Evolutionary conservation across 352 stramenopile genomes (phyloP).

Genomic region (Thalassiosira sp.): DNA sequence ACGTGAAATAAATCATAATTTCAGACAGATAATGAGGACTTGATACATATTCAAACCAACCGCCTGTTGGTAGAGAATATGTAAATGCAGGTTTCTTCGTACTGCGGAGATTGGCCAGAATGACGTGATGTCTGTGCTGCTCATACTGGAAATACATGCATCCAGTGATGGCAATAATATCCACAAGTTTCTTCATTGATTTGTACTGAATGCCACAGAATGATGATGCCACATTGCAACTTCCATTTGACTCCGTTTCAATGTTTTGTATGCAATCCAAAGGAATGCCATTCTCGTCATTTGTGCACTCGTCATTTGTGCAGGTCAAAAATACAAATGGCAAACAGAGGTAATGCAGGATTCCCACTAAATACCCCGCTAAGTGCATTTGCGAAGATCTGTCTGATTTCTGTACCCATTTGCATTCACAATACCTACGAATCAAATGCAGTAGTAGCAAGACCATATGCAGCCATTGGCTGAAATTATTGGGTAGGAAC

Average conservation of each 20-base stretch:
- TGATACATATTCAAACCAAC: constrained; percentile 40
- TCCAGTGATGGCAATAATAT: constrained; percentile 14
- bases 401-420: constrained; percentile 31
- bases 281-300: background rate
- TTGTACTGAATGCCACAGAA: background rate
- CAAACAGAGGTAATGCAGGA: constrained; percentile 41
- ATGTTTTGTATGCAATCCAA: background rate
- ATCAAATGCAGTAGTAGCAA: constrained; percentile 30
- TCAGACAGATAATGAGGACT: constrained; percentile 49
- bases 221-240: background rate
- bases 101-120: constrained; percentile 25
- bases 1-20: constrained; percentile 48
- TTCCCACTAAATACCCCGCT: constrained; percentile 34
- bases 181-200: constrained; percentile 2
- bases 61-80: constrained; percentile 28
- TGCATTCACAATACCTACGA: constrained; percentile 35
- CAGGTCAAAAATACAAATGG: constrained; percentile 34
- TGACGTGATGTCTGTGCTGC: constrained; percentile 39
- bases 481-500: background rate
- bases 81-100: background rate
- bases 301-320: background rate
- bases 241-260: background rate
- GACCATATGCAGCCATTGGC: constrained; percentile 3
- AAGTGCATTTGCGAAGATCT: constrained; percentile 33
- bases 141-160: constrained; percentile 45